These are phyloP conservation scores for Trichoderma lentiforme DNA, from an alignment of 2,329 filamentous ascomycete species.

Conservation along the genomic window DNA sequence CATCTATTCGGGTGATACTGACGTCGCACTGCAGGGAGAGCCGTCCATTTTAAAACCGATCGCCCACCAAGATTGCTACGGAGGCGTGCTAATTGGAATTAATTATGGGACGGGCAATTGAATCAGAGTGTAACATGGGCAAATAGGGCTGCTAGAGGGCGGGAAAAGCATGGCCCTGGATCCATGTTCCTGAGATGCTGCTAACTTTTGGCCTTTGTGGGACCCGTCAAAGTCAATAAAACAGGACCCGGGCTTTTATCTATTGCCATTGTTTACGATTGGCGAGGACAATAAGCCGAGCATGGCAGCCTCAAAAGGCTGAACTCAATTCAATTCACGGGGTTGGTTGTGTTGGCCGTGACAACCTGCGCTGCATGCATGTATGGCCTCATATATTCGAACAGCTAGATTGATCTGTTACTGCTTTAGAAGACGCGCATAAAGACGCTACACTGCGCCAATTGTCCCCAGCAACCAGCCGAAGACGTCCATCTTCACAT, in stretches of 20 bases:
- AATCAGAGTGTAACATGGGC: neutral
- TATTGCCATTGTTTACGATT: neutral
- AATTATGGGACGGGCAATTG: constrained; percentile 2
- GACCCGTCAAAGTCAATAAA: constrained; percentile 8
- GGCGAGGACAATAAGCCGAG: neutral
- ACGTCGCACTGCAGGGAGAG: constrained; percentile 12
- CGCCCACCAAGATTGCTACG: constrained; percentile 7
- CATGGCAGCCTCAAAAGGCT: neutral
- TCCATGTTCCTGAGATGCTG: constrained; percentile 1
- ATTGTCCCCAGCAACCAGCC: neutral
- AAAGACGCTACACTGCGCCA: neutral
- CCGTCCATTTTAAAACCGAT: constrained; percentile 1
- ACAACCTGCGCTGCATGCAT: neutral
- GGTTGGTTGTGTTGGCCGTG: neutral
- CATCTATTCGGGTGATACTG: constrained; percentile 5
- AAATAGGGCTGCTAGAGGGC: constrained; percentile 8
- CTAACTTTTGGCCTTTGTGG: neutral
- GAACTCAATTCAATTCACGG: neutral
- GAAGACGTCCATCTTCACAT: neutral
- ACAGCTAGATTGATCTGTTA: neutral
- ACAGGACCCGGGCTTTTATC: neutral
- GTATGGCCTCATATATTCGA: neutral
- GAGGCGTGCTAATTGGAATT: constrained; percentile 5
- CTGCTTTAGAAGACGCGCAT: neutral
- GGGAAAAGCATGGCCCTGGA: neutral